Percentiles rank a stretch among this genome's conserved stretches.
Evolutionary conservation across 1,284 basidiomycete species (phyloP).

Genomic region (Fistulina hepatica): DNA sequence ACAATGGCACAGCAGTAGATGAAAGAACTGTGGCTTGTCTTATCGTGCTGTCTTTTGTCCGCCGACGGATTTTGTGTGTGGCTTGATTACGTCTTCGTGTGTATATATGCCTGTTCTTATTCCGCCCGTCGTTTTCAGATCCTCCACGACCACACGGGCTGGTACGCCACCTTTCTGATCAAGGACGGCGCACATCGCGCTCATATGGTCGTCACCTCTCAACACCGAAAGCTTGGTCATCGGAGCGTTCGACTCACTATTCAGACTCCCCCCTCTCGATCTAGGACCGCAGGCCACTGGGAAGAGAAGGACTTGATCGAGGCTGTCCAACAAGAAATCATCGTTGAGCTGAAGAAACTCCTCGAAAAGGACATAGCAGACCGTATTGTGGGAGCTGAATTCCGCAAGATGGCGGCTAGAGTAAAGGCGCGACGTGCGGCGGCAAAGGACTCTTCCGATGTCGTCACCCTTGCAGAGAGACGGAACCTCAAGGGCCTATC

Average conservation of each 20-base stretch:
- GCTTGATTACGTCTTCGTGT: slow-evolving; percentile 8
- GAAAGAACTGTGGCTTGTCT: too few relatives aligned
- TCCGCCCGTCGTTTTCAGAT: slow-evolving; percentile 33
- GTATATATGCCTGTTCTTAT: too few relatives aligned
- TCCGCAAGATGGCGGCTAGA: slow-evolving; percentile 44
- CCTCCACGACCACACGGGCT: slow-evolving; percentile 51
- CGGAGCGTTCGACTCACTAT: slow-evolving; percentile 48
- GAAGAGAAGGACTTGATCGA: slow-evolving; percentile 47
- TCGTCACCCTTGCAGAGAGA: slow-evolving; percentile 21
- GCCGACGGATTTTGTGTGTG: too few relatives aligned
- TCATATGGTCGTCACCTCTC: not conserved
- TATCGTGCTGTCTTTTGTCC: slow-evolving; percentile 6
- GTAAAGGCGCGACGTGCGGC: slow-evolving; percentile 26
- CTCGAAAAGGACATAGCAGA: slow-evolving; percentile 65
- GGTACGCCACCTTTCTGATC: slow-evolving; percentile 61
- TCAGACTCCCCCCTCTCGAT: slow-evolving; percentile 37
- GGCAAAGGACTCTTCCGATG: slow-evolving; percentile 15
- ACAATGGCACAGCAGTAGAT: too few relatives aligned
- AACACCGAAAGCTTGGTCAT: slow-evolving; percentile 39
- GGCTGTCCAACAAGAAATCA: slow-evolving; percentile 48
- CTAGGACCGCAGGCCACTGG: slow-evolving; percentile 26
- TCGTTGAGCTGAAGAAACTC: slow-evolving; percentile 47
- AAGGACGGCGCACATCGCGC: slow-evolving; percentile 37
- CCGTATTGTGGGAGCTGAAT: slow-evolving; percentile 45
- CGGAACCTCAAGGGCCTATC: slow-evolving; percentile 52